Conservation (phyloP, 495 filamentous ascomycete genomes). For the Opeltia flavorubescens region DNA sequence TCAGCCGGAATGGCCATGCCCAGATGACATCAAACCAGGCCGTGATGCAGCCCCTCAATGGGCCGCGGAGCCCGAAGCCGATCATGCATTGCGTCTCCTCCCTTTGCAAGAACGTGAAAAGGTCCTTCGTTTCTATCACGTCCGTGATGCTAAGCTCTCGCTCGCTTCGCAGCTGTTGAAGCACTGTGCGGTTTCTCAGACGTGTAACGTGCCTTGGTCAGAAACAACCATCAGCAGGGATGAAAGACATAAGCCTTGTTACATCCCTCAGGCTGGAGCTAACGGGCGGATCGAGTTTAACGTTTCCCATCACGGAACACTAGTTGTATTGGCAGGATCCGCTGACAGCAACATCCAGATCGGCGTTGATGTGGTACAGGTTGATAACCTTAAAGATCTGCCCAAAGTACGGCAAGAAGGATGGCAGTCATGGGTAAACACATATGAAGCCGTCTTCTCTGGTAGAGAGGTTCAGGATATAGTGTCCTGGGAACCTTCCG, state of each 20-base stretch:
- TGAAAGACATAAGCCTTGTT: slow-evolving; percentile 53
- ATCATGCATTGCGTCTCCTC: slow-evolving; percentile 43
- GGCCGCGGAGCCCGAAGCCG: slow-evolving; percentile 26
- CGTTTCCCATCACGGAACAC: slow-evolving; percentile 71
- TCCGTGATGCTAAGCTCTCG: slow-evolving; percentile 51
- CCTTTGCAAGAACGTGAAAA: slow-evolving; percentile 31
- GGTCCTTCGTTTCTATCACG: slow-evolving; percentile 42
- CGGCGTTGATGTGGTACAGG: slow-evolving; percentile 19
- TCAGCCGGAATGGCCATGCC: slow-evolving; percentile 9
- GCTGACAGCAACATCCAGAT: slow-evolving; percentile 25
- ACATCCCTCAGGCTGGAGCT: slow-evolving; percentile 23
- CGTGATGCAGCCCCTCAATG: slow-evolving; percentile 7
- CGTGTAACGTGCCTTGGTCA: slow-evolving; percentile 51
- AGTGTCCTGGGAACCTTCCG: slow-evolving; percentile 27
- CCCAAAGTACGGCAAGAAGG: slow-evolving; percentile 28
- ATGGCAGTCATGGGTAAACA: slow-evolving; percentile 56
- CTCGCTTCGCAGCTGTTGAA: slow-evolving; percentile 71
- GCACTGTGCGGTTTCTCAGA: slow-evolving; percentile 52
- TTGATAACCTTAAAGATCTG: slow-evolving; percentile 20
- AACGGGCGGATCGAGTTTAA: slow-evolving; percentile 56
- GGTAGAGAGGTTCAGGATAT: slow-evolving; percentile 41
- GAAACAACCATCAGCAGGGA: slow-evolving; percentile 44
- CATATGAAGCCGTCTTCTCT: slow-evolving; percentile 69
- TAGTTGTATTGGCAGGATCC: slow-evolving; percentile 50
- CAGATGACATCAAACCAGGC: neutral